These are phyloP conservation scores for Apiospora saccharicola DNA, from an alignment of 2,329 filamentous ascomycete genomes.

Conservation along the genomic window DNA sequence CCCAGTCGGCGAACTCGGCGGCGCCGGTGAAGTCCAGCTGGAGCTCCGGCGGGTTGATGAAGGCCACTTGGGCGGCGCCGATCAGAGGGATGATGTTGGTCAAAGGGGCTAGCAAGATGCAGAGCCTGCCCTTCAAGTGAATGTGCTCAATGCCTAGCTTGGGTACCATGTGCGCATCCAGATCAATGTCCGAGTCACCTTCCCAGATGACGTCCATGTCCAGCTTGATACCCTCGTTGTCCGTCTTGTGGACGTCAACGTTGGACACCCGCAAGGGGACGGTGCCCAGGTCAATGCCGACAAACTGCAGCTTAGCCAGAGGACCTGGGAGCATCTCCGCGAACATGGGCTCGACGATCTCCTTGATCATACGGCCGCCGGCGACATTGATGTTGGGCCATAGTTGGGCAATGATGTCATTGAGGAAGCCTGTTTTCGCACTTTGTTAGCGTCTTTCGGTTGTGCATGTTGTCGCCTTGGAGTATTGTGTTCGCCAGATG, in stretches of 20 bases:
- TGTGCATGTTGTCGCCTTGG: too few species aligned
- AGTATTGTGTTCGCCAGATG: neutral
- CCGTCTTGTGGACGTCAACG: slow-evolving; percentile 54
- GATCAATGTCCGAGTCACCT: slow-evolving; percentile 53
- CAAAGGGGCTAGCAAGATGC: slow-evolving; percentile 52
- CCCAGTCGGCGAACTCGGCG: slow-evolving; percentile 29
- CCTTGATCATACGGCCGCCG: slow-evolving; percentile 52
- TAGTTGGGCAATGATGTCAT: slow-evolving; percentile 55
- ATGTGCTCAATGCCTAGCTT: slow-evolving; percentile 55
- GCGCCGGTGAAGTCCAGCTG: slow-evolving; percentile 54
- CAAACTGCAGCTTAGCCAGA: slow-evolving; percentile 50
- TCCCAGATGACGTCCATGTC: slow-evolving; percentile 57
- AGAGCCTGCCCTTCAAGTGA: slow-evolving; percentile 52
- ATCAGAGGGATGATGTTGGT: slow-evolving; percentile 55
- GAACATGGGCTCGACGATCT: slow-evolving; percentile 57
- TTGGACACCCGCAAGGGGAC: slow-evolving; percentile 50
- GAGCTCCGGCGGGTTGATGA: slow-evolving; percentile 56
- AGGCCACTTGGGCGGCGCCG: slow-evolving; percentile 55
- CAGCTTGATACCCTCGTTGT: slow-evolving; percentile 53
- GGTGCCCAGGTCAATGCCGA: slow-evolving; percentile 53
- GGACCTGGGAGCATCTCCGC: slow-evolving; percentile 53
- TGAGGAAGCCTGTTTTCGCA: slow-evolving; percentile 48
- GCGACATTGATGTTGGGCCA: slow-evolving; percentile 58
- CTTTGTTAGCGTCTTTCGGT: too few species aligned
- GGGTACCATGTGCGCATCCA: slow-evolving; percentile 53